Percentiles rank a stretch among this genome's conserved stretches.
Evolutionary conservation across 352 stramenopile species (phyloP).

Genomic region (Sclerospora graminicola): DNA sequence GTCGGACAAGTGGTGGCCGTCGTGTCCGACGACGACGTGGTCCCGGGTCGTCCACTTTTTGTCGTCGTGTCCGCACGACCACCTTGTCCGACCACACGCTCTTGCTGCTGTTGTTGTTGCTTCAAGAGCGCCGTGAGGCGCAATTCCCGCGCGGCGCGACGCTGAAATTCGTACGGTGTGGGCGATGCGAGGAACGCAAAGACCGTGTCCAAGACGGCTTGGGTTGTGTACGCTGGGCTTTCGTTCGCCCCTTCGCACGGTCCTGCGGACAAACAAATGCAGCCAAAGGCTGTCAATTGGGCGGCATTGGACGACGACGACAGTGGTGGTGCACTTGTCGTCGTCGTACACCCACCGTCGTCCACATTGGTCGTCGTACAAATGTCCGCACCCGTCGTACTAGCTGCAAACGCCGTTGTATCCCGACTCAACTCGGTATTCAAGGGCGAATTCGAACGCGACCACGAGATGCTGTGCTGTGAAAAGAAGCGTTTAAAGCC

Average conservation of each 20-base stretch:
- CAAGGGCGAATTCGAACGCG: conserved; percentile 46
- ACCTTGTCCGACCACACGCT: too few species aligned
- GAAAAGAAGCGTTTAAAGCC: conserved; percentile 76
- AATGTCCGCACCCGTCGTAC: conserved; percentile 3
- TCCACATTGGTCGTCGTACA: conserved; percentile 15
- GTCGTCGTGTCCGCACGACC: too few species aligned
- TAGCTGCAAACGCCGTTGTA: conserved; percentile 12
- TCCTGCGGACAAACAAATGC: conserved; percentile 69
- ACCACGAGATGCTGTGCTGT: conserved; percentile 75
- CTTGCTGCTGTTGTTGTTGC: conserved; percentile 17
- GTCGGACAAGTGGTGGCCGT: too few species aligned
- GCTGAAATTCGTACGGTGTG: conserved; percentile 72
- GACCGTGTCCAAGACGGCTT: conserved; percentile 58
- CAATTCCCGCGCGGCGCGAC: conserved; percentile 37
- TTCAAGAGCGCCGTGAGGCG: conserved; percentile 35
- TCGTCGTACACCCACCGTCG: conserved; percentile 9
- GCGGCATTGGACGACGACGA: conserved; percentile 18
- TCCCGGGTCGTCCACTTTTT: too few species aligned
- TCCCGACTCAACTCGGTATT: conserved; percentile 46
- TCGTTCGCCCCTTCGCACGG: conserved; percentile 34
- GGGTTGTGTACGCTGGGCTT: conserved; percentile 63
- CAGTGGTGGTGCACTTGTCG: conserved; percentile 16
- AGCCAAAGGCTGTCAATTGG: conserved; percentile 45
- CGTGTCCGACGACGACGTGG: too few species aligned
- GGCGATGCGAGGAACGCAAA: conserved; percentile 74